These are phyloP conservation scores for Borealophlyctis nickersoniae DNA, from an alignment of 192 early-diverging fungal genomes.

Conservation along the genomic window DNA sequence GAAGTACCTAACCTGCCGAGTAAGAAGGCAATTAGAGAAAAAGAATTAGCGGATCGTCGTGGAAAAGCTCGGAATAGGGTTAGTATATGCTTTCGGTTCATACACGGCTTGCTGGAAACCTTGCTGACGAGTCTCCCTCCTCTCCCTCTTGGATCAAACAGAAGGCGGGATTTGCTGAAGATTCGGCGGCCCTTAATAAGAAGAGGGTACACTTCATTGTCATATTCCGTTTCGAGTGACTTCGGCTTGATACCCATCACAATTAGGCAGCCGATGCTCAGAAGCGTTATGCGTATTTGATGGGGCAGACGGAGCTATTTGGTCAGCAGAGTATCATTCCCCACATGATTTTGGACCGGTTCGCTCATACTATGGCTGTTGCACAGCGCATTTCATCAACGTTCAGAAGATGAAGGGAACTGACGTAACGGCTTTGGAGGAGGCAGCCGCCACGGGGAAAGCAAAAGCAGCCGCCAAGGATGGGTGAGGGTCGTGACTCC, in stretches of 20 bases:
- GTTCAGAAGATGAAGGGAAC: slow-evolving; percentile 35
- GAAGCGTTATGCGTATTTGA: slow-evolving; percentile 67
- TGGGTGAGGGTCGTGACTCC: slow-evolving; percentile 20
- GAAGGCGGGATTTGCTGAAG: neutral
- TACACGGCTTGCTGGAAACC: neutral
- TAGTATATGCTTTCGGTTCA: neutral
- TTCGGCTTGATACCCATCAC: neutral
- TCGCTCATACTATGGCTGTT: neutral
- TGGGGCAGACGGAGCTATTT: slow-evolving; percentile 74
- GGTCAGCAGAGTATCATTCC: slow-evolving; percentile 19
- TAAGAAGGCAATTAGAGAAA: neutral
- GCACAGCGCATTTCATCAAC: slow-evolving; percentile 61
- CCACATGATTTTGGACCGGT: neutral
- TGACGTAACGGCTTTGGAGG: slow-evolving; percentile 35
- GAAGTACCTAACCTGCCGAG: too few species aligned
- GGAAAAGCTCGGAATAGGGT: neutral
- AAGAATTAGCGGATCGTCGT: neutral
- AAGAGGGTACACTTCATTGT: neutral
- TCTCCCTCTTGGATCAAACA: neutral
- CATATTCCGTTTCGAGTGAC: slow-evolving; percentile 2
- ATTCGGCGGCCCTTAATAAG: neutral
- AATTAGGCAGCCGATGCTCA: slow-evolving; percentile 52
- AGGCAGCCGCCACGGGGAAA: slow-evolving; percentile 40
- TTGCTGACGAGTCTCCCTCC: too few species aligned
- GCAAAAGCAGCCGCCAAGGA: slow-evolving; percentile 43